phyloP scores from a whole-genome alignment of 148 eudicot species.

The Fagopyrum homotropicum region DNA sequence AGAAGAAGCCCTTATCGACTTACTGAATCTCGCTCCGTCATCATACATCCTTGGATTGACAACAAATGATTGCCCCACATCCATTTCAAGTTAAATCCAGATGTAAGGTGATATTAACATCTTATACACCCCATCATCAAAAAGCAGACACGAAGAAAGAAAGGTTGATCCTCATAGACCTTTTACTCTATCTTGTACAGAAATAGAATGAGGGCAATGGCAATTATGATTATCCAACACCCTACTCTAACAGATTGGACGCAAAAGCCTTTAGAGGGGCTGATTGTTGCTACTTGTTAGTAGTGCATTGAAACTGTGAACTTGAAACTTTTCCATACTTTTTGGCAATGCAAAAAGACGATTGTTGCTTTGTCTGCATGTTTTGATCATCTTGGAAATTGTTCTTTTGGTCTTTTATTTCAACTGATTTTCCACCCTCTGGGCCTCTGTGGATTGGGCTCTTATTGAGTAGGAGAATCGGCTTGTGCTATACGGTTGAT shows the following conservation, averaged over 20 bases:
- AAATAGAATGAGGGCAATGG: conserved; percentile 8
- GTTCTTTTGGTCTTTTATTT: neutral
- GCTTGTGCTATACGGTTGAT: no score
- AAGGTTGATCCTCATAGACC: conserved; percentile 2
- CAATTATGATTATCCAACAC: neutral
- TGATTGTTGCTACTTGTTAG: neutral
- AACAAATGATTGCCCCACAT: neutral
- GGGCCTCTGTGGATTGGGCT: neutral
- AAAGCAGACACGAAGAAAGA: neutral
- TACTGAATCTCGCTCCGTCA: neutral
- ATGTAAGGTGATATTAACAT: neutral
- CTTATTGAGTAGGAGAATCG: no score
- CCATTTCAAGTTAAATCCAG: neutral
- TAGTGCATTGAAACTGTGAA: conserved; percentile 2
- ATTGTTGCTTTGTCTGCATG: neutral
- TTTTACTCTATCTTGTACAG: conserved; percentile 1
- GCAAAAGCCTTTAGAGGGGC: neutral
- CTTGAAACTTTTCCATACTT: neutral
- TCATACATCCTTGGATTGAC: neutral
- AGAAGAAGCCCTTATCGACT: conserved; percentile 16
- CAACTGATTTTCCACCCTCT: neutral
- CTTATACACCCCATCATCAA: neutral
- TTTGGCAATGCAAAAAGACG: neutral
- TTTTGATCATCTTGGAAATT: neutral
- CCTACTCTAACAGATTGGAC: conserved; percentile 10